Evolutionary conservation across 2,329 filamentous ascomycete genomes (phyloP), one percentile per base, ranked within the genome.

Genomic region (Talaromyces rugulosus): DNA sequence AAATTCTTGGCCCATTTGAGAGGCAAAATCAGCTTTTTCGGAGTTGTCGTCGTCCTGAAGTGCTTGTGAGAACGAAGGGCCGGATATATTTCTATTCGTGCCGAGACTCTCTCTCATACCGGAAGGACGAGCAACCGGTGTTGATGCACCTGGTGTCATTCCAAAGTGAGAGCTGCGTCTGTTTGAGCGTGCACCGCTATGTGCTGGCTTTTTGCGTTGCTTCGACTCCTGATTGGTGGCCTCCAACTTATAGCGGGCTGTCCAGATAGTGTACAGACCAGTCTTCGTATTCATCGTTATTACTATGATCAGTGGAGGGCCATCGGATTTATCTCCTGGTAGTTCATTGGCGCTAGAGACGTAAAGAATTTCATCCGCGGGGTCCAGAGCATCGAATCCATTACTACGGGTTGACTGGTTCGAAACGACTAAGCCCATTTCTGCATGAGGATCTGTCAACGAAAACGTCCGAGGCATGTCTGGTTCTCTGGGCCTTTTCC

Each of bases 211-310:
- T 78, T 63, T 80, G 73, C 62, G 80, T 77, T 67, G 71, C 68
- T 16, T 66, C 60, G 27, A 70, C 67, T 56, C 81, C 69, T 72
- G 83, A 69, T 65, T 82, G 72, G 66, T 84, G 65, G 89, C 87
- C 64, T 89, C 87, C 33, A 89, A 84, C 59, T 92, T 80, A 72
- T 96, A 96, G 52, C 87, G 84, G 58, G 93, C 84, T 62, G 87
- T 88, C 94, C 94, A 98, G 53, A 98, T 82, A 2, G 88, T 95
- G 72, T 96, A 92, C 68, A 87, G 84, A 67, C 87, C 89, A 3
- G 86, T 86, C 66, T 91, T 88, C 60, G 87, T 80, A 71, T 97
- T 96, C 64, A 89, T 81, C 0, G 94, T 97, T 57, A 97, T 85
- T 11, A 91, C 88, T 61, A 98, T 79, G 11, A 90, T 84, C 30